Percentiles rank a stretch among this genome's conserved stretches.
Evolutionary conservation across 2,329 filamentous ascomycete genomes (phyloP).

Genomic region (Penicillium sp.): DNA sequence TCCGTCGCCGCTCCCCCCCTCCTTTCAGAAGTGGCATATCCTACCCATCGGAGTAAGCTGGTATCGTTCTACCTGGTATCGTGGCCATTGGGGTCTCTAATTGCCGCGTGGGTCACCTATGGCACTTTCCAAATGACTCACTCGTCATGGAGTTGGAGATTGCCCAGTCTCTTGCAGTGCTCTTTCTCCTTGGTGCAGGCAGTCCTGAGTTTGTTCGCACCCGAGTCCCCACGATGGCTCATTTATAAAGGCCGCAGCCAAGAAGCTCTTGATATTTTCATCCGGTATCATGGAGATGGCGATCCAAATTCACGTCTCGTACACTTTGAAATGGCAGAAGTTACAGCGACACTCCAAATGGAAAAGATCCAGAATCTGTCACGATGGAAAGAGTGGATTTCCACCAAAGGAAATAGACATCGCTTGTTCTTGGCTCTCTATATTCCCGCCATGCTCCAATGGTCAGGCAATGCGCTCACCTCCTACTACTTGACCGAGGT

Average conservation of each 20-base stretch:
- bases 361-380: constrained; percentile 27
- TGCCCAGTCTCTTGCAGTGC: constrained; percentile 52
- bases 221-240: constrained; percentile 34
- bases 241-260: constrained; percentile 27
- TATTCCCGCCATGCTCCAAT: constrained; percentile 21
- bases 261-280: constrained; percentile 29
- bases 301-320: constrained; percentile 22
- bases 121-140: constrained; percentile 37
- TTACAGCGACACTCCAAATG: constrained; percentile 31
- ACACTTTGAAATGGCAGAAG: constrained; percentile 37
- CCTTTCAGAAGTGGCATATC: constrained; percentile 35
- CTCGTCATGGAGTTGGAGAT: constrained; percentile 52
- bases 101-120: constrained; percentile 39
- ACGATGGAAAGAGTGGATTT: constrained; percentile 22
- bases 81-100: constrained; percentile 2
- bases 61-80: constrained; percentile 23
- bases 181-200: constrained; percentile 19
- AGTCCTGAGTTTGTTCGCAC: constrained; percentile 25
- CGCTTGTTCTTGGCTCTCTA: constrained; percentile 24
- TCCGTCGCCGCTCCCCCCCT: constrained; percentile 31
- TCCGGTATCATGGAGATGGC: constrained; percentile 26
- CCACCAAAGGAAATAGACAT: constrained; percentile 20
- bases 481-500: constrained; percentile 39
- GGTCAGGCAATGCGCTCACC: constrained; percentile 16
- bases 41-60: constrained; percentile 29